phyloP scores from a whole-genome alignment of 1,284 basidiomycete species.

The Inonotus hispidus region DNA sequence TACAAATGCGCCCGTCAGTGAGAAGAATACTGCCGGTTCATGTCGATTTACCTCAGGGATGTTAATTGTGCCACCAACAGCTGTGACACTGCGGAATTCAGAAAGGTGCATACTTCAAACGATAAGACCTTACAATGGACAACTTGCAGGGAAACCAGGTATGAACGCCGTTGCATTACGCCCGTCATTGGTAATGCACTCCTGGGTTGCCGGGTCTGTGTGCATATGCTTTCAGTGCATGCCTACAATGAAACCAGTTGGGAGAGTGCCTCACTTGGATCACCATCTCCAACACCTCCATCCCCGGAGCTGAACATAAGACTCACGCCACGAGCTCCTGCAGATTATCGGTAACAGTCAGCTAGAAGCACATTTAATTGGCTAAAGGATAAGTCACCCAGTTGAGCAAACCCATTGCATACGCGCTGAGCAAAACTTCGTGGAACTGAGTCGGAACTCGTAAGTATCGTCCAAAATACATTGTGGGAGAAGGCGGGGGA shows the following conservation, averaged over 20 bases:
- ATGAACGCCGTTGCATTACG: conserved; percentile 49
- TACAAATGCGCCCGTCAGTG: neutral
- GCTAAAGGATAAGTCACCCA: conserved; percentile 35
- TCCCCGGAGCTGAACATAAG: conserved; percentile 64
- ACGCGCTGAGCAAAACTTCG: conserved; percentile 53
- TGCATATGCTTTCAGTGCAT: conserved; percentile 10
- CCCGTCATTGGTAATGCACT: conserved; percentile 58
- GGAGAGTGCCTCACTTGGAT: conserved; percentile 21
- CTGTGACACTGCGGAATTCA: conserved; percentile 30
- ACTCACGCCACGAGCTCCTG: conserved; percentile 59
- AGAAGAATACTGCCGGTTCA: neutral
- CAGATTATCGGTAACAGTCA: conserved; percentile 14
- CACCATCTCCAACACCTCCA: conserved; percentile 61
- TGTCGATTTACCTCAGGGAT: conserved; percentile 40
- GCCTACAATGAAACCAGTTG: neutral
- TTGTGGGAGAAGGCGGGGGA: neutral
- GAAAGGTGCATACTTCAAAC: neutral
- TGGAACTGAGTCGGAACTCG: conserved; percentile 41
- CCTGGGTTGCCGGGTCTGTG: conserved; percentile 38
- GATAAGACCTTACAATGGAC: conserved; percentile 34
- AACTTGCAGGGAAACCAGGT: conserved; percentile 54
- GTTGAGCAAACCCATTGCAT: conserved; percentile 58
- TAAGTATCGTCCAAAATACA: neutral
- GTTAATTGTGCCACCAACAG: conserved; percentile 53
- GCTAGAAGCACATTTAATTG: neutral